Evolutionary conservation across 176 grass and related monocot genomes (phyloP).

Genomic region (Pontederia paniculata): DNA sequence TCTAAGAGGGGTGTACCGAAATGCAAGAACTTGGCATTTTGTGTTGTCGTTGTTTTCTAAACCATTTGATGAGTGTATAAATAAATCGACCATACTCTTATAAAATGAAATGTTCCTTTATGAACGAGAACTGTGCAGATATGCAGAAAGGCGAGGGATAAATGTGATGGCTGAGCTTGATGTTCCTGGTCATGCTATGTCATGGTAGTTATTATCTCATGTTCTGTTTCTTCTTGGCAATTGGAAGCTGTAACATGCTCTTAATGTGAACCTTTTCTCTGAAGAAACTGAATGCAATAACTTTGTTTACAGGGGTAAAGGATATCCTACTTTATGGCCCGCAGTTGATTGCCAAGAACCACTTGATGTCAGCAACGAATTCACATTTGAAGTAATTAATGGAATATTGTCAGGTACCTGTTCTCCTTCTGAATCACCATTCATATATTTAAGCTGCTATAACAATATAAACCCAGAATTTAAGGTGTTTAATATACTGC

Average conservation of each 20-base stretch:
- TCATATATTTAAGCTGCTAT: not conserved
- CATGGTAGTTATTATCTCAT: conserved; percentile 46
- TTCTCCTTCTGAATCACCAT: not conserved
- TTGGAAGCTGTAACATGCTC: not conserved
- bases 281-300: not conserved
- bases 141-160: conserved; percentile 72
- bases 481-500: too few relatives aligned
- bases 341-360: conserved; percentile 63
- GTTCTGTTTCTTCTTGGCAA: not conserved
- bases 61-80: too few relatives aligned
- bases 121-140: conserved; percentile 39
- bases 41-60: too few relatives aligned
- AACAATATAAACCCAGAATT: too few relatives aligned
- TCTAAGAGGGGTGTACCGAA: too few relatives aligned
- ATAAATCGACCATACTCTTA: too few relatives aligned
- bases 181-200: conserved; percentile 82
- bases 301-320: conserved; percentile 50
- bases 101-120: not conserved
- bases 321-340: conserved; percentile 74
- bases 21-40: too few relatives aligned
- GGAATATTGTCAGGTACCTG: conserved; percentile 83
- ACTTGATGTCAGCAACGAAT: conserved; percentile 79
- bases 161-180: conserved; percentile 98
- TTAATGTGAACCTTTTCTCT: conserved; percentile 9
- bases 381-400: conserved; percentile 76